Conservation (phyloP, 768 basidiomycete species). For the Tylopilus intermedius region DNA sequence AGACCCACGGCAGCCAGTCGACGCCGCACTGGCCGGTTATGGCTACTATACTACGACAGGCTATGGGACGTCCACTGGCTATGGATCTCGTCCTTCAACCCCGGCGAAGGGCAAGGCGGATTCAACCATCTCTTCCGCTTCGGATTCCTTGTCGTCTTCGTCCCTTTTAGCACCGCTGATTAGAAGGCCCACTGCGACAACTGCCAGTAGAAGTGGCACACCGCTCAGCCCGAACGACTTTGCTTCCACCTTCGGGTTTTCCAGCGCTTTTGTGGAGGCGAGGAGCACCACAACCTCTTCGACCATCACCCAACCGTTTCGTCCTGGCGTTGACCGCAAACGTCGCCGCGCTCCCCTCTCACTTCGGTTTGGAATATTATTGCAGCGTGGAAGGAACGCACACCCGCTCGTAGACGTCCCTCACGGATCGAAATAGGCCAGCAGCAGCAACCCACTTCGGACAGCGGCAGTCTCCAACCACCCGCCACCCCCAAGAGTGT, state of each 20-base stretch:
- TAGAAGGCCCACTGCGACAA: conserved; percentile 27
- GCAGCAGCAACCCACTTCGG: background rate
- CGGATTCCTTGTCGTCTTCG: conserved; percentile 29
- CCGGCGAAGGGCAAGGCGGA: conserved; percentile 41
- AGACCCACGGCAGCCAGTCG: conserved; percentile 55
- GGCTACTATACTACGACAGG: conserved; percentile 34
- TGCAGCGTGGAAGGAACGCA: conserved; percentile 74
- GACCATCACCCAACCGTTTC: conserved; percentile 39
- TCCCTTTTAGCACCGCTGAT: conserved; percentile 49
- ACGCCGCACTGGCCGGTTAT: conserved; percentile 37
- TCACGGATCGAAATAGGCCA: no score
- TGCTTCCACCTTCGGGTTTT: conserved; percentile 35
- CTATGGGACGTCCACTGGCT: conserved; percentile 30
- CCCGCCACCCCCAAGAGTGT: conserved; percentile 27
- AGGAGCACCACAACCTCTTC: conserved; percentile 21
- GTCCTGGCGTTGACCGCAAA: conserved; percentile 56
- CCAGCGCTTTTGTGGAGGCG: conserved; percentile 38
- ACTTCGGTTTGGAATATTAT: conserved; percentile 76
- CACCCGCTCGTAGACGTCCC: conserved; percentile 33
- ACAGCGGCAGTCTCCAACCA: conserved; percentile 6
- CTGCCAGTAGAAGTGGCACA: conserved; percentile 21
- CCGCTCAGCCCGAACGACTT: conserved; percentile 35
- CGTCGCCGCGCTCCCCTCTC: conserved; percentile 68
- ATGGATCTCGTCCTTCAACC: conserved; percentile 44
- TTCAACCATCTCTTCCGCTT: conserved; percentile 25